Conservation (phyloP, 2,329 filamentous ascomycete genomes). For the Talaromyces amestolkiae region DNA sequence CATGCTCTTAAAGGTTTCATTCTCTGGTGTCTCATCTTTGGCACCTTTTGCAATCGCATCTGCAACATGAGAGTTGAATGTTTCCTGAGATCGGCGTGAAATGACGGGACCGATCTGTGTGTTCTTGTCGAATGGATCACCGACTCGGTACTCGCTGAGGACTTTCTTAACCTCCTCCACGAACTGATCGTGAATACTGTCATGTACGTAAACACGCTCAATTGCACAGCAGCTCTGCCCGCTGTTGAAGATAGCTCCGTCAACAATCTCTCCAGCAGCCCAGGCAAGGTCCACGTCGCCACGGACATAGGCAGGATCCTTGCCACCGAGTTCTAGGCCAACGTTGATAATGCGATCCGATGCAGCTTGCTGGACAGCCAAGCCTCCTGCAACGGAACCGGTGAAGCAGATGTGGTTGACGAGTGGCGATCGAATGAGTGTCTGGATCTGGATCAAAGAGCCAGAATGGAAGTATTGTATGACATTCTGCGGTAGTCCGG, state of each 20-base stretch:
- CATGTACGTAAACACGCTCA: constrained; percentile 87
- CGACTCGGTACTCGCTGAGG: constrained; percentile 75
- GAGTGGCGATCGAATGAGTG: constrained; percentile 71
- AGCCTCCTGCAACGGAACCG: constrained; percentile 81
- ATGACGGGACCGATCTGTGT: constrained; percentile 89
- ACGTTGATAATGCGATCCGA: constrained; percentile 81
- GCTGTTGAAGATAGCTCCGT: constrained; percentile 95
- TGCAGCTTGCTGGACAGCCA: constrained; percentile 81
- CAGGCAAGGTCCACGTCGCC: constrained; percentile 82
- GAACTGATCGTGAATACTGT: constrained; percentile 79
- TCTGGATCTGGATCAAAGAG: constrained; percentile 71
- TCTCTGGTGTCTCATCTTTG: constrained; percentile 77
- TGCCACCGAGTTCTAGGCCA: constrained; percentile 87
- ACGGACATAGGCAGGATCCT: constrained; percentile 88
- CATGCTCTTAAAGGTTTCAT: constrained; percentile 69
- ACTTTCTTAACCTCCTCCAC: constrained; percentile 76
- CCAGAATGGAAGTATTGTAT: constrained; percentile 92
- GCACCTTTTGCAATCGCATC: constrained; percentile 83
- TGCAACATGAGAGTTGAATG: constrained; percentile 74
- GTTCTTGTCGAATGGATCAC: constrained; percentile 75
- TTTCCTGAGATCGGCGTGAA: constrained; percentile 72
- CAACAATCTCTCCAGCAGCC: constrained; percentile 92
- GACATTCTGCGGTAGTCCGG: constrained; percentile 77
- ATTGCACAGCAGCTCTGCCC: constrained; percentile 97
- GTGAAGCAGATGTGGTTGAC: constrained; percentile 88